Conservation (phyloP, 1,139 yeast species). For the Candida freyschussii region DNA sequence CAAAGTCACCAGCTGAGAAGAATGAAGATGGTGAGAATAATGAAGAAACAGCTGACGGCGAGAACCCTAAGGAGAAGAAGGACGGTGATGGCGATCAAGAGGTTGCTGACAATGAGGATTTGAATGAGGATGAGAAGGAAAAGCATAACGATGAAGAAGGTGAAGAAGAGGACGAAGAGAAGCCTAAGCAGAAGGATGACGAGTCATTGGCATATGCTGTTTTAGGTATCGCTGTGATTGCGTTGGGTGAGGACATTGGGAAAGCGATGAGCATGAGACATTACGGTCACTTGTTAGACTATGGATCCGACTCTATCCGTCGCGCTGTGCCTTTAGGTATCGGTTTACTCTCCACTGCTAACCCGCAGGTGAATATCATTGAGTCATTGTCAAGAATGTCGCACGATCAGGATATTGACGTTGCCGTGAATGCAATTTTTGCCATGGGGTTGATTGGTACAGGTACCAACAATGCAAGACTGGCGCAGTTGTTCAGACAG, state of each 20-base stretch:
- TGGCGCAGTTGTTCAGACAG: conserved; percentile 92
- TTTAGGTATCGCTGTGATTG: conserved; percentile 87
- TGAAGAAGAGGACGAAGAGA: conserved; percentile 29
- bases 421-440: conserved; percentile 91
- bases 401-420: conserved; percentile 92
- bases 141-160: conserved; percentile 29
- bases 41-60: conserved; percentile 24
- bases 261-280: conserved; percentile 97
- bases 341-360: conserved; percentile 90
- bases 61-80: conserved; percentile 13
- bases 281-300: conserved; percentile 96
- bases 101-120: conserved; percentile 22
- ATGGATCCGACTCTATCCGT: conserved; percentile 87
- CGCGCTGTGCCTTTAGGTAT: conserved; percentile 96
- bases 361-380: conserved; percentile 96
- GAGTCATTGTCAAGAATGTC: conserved; percentile 95
- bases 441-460: conserved; percentile 98
- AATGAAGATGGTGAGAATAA: conserved; percentile 34
- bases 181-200: conserved; percentile 48
- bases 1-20: conserved; percentile 42
- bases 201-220: conserved; percentile 87
- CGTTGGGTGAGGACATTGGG: conserved; percentile 98
- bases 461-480: conserved; percentile 97
- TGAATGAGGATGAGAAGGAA: conserved; percentile 24
- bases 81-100: conserved; percentile 23